phyloP scores from a whole-genome alignment of 192 early-diverging fungal genomes.

The Umbelopsis sp. region DNA sequence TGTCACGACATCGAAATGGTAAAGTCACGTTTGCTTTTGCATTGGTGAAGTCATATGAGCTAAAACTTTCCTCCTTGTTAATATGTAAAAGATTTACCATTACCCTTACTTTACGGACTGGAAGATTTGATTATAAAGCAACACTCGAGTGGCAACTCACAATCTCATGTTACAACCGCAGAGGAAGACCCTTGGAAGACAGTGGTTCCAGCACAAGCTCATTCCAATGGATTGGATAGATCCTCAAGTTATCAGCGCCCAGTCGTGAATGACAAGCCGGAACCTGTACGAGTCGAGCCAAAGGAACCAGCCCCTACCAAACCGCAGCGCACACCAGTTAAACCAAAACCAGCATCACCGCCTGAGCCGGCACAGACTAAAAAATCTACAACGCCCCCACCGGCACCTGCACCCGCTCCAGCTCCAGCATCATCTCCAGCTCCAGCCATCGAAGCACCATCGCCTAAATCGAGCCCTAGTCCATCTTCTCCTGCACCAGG shows the following conservation, averaged over 20 bases:
- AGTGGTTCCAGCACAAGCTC: conserved; percentile 3
- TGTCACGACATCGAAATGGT: conserved; percentile 69
- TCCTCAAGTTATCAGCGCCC: neutral
- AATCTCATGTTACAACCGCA: conserved; percentile 37
- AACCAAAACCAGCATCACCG: conserved; percentile 41
- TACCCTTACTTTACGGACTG: conserved; percentile 61
- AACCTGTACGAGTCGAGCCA: neutral
- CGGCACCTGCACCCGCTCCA: neutral
- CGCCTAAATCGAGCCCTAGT: conserved; percentile 3
- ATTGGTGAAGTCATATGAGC: neutral
- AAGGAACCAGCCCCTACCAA: no score
- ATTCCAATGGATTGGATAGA: conserved; percentile 36
- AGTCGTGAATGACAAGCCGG: neutral
- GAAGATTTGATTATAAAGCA: conserved; percentile 48
- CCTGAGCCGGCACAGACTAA: conserved; percentile 20
- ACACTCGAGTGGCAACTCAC: conserved; percentile 7
- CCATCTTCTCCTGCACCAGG: neutral
- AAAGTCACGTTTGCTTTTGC: neutral
- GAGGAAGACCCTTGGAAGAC: conserved; percentile 64
- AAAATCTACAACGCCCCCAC: neutral
- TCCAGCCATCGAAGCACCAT: neutral
- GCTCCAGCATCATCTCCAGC: neutral
- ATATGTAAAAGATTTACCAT: conserved; percentile 53
- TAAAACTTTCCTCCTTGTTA: neutral
- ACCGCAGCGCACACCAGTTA: conserved; percentile 19